A percentile compares a stretch with the other conserved stretches of the same genome.
These are phyloP conservation scores for Termitomyces sp. DNA, from an alignment of 768 basidiomycete genomes.

Conservation along the genomic window DNA sequence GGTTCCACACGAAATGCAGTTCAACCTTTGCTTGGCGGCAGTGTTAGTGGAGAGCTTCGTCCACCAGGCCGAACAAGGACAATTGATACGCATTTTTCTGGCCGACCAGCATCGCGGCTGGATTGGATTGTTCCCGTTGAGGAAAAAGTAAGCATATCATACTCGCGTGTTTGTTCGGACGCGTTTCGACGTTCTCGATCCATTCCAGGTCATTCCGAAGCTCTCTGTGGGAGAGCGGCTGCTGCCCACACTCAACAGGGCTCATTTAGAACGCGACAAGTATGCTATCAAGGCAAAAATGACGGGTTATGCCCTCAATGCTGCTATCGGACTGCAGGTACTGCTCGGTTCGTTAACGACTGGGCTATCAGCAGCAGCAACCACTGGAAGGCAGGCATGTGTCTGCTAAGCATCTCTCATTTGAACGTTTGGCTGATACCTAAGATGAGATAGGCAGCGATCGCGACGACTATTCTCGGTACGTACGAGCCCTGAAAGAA, in stretches of 20 bases:
- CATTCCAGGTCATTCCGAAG: slow-evolving; percentile 14
- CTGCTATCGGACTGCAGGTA: slow-evolving; percentile 61
- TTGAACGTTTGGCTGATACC: neutral
- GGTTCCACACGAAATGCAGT: slow-evolving; percentile 4
- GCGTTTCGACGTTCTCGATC: neutral
- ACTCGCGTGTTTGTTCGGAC: neutral
- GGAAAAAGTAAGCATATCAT: neutral
- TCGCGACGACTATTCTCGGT: slow-evolving; percentile 35
- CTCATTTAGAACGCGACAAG: slow-evolving; percentile 39
- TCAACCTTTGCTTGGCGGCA: slow-evolving; percentile 13
- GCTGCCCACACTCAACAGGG: slow-evolving; percentile 45
- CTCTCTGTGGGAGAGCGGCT: slow-evolving; percentile 49
- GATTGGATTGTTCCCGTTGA: slow-evolving; percentile 35
- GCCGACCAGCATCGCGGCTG: slow-evolving; percentile 22
- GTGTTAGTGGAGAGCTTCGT: slow-evolving; percentile 3
- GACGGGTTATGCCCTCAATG: slow-evolving; percentile 33
- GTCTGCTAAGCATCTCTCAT: neutral
- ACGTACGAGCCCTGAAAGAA: slow-evolving; percentile 3
- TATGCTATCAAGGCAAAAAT: slow-evolving; percentile 41
- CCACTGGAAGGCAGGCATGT: slow-evolving; percentile 35
- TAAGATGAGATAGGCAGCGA: slow-evolving; percentile 23
- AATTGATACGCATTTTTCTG: slow-evolving; percentile 12
- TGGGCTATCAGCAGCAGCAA: slow-evolving; percentile 48
- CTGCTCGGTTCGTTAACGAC: slow-evolving; percentile 65
- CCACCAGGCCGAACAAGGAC: slow-evolving; percentile 9